These are phyloP conservation scores for Larix sibirica DNA, from an alignment of 83 land plant genomes.

Conservation along the genomic window DNA sequence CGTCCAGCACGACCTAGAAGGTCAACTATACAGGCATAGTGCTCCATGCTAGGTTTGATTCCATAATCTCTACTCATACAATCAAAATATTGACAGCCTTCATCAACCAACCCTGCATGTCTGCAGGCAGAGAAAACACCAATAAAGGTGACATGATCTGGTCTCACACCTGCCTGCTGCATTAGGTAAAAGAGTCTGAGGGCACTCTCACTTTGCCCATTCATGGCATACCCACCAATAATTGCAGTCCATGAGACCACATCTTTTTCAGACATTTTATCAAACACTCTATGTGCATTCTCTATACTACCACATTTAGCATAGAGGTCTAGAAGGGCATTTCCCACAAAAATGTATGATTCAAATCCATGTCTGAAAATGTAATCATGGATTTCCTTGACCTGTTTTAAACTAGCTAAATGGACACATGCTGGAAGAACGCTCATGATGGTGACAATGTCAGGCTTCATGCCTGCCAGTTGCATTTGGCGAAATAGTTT, in stretches of 20 bases:
- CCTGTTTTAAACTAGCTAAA: not conserved
- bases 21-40: constrained; percentile 55
- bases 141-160: constrained; percentile 18
- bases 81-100: constrained; percentile 59
- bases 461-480: too few relatives aligned
- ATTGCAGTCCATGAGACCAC: not conserved
- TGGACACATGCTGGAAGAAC: not conserved
- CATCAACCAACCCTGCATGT: constrained; percentile 38
- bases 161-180: not conserved
- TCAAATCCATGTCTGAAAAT: not conserved
- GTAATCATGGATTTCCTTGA: not conserved
- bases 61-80: constrained; percentile 45
- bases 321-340: not conserved
- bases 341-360: not conserved
- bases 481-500: too few relatives aligned
- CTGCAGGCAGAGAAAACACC: constrained; percentile 52
- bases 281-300: not conserved
- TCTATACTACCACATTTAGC: not conserved
- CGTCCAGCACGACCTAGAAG: constrained; percentile 51
- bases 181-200: not conserved
- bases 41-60: constrained; percentile 54
- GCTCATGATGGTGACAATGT: not conserved
- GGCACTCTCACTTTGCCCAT: not conserved
- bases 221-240: not conserved
- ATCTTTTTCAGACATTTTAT: not conserved